These are phyloP conservation scores for Carex kokanica DNA, from an alignment of 176 grass and related monocot genomes.

Conservation along the genomic window DNA sequence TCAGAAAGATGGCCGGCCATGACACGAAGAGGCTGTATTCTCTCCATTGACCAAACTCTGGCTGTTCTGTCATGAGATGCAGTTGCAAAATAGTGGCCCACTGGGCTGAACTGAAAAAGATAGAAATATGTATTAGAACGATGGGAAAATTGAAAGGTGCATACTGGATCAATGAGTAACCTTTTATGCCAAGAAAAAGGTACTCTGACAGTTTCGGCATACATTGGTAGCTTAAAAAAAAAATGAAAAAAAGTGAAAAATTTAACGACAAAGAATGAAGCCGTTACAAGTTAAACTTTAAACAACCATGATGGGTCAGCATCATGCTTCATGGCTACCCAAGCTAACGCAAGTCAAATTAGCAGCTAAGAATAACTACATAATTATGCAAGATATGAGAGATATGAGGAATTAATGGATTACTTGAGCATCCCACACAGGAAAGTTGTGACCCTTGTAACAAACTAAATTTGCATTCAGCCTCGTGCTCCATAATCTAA, in stretches of 20 bases:
- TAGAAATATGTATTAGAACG: background rate
- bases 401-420: conserved; percentile 15
- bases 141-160: background rate
- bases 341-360: background rate
- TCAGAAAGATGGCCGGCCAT: conserved; percentile 97
- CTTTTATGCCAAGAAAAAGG: background rate
- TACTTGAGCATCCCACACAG: conserved; percentile 98
- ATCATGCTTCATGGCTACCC: background rate
- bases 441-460: conserved; percentile 97
- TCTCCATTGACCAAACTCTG: conserved; percentile 98
- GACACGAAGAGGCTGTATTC: conserved; percentile 91
- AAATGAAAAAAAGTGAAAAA: background rate
- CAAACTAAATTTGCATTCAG: conserved; percentile 92
- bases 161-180: background rate
- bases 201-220: background rate
- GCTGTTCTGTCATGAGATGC: conserved; percentile 95
- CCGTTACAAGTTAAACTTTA: no score
- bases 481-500: conserved; percentile 93
- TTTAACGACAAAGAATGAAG: background rate
- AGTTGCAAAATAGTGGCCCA: conserved; percentile 98
- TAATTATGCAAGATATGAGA: background rate
- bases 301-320: background rate
- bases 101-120: conserved; percentile 80
- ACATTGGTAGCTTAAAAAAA: background rate
- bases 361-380: background rate